phyloP scores from a whole-genome alignment of 2,329 filamentous ascomycete genomes.

The Dothidotthia symphoricarpi region DNA sequence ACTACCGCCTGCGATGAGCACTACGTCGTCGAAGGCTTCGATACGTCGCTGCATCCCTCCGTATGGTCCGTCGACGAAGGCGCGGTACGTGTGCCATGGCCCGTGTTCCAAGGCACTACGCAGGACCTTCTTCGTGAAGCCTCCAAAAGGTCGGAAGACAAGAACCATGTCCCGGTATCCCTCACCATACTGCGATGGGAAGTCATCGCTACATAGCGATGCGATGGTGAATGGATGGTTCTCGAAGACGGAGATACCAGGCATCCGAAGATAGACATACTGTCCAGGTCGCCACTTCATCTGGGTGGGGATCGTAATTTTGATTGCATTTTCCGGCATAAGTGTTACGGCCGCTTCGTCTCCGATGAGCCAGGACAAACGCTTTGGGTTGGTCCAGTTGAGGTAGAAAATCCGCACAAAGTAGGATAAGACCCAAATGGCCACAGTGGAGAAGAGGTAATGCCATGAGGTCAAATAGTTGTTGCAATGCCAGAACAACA shows the following conservation, averaged over 20 bases:
- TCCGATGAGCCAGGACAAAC: conserved; percentile 77
- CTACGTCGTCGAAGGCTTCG: conserved; percentile 88
- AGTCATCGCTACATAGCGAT: conserved; percentile 88
- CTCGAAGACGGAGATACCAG: conserved; percentile 82
- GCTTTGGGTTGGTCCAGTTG: conserved; percentile 83
- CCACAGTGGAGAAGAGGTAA: conserved; percentile 79
- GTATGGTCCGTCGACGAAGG: conserved; percentile 91
- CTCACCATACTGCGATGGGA: conserved; percentile 87
- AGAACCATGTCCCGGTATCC: conserved; percentile 84
- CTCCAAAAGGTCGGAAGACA: conserved; percentile 87
- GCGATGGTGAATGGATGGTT: conserved; percentile 96
- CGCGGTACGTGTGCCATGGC: conserved; percentile 86
- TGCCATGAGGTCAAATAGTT: conserved; percentile 89
- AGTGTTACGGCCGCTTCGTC: conserved; percentile 88
- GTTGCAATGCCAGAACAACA: conserved; percentile 94
- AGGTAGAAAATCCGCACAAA: conserved; percentile 74
- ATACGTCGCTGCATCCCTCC: conserved; percentile 90
- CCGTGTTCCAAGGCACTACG: conserved; percentile 80
- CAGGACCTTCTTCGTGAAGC: conserved; percentile 84
- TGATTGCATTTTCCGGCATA: conserved; percentile 90
- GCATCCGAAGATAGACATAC: conserved; percentile 93
- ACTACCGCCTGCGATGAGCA: conserved; percentile 89
- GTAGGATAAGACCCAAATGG: conserved; percentile 76
- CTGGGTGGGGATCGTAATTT: conserved; percentile 89
- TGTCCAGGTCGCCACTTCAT: conserved; percentile 92